These are phyloP conservation scores for Rosa hybrid DNA, from an alignment of 331 rosid genomes.

Conservation along the genomic window DNA sequence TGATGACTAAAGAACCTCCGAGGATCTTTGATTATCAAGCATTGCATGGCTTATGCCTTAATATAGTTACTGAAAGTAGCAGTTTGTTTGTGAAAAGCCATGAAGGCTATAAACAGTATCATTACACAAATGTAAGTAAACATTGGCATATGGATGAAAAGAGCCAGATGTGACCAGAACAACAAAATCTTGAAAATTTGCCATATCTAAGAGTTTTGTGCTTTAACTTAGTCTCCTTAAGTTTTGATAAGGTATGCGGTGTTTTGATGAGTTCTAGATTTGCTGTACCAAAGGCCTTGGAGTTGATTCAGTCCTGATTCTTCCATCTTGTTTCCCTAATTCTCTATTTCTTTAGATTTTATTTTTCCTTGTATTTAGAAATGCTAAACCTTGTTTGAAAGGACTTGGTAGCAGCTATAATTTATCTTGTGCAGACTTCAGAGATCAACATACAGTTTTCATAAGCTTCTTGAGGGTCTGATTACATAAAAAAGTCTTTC, in stretches of 20 bases:
- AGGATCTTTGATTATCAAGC: background rate
- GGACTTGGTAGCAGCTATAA: background rate
- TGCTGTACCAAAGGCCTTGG: background rate
- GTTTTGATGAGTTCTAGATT: background rate
- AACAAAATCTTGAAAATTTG: background rate
- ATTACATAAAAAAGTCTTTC: background rate
- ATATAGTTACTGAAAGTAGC: background rate
- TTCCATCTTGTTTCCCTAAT: background rate
- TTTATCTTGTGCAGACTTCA: background rate
- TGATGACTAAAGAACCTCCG: background rate
- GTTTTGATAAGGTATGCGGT: background rate
- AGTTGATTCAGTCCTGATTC: background rate
- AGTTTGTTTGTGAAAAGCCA: background rate
- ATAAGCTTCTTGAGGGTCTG: background rate
- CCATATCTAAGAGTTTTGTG: background rate
- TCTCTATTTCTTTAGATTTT: background rate
- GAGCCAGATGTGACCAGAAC: background rate
- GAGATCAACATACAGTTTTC: background rate
- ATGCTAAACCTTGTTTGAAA: background rate
- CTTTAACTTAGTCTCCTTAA: background rate
- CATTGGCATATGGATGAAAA: background rate
- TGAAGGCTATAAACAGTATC: background rate
- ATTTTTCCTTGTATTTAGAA: background rate
- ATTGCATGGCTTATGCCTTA: background rate
- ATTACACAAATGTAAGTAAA: background rate